Evolutionary conservation across 192 early-diverging fungal species (phyloP), one percentile per base, ranked within the genome.

Genomic region (Coemansia sp.): DNA sequence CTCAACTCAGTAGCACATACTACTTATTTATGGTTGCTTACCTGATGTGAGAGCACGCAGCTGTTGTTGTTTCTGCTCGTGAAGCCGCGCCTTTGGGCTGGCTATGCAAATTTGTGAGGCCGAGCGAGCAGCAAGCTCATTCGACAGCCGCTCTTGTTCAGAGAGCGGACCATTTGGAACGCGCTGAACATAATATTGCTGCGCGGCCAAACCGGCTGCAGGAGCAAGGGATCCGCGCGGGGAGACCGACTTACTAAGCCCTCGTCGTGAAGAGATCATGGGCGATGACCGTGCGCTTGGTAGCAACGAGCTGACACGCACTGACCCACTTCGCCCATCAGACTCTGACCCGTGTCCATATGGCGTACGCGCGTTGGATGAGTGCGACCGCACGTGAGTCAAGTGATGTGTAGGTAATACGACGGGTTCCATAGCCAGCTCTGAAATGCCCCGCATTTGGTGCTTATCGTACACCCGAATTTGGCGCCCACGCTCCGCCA

Each of bases 141-240:
- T 35, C 3, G 39, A 44, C 32, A 49, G 64, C 29, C 32, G 47
- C 40, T 74, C 68, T 2, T 52, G 15, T 35, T 75, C 73, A 13
- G 59, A 30, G 24, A 32, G 68, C 3, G 55, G 5, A 6, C 69
- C 41, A 24, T 52, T 56, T 4, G 65, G 44, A 30, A 73, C 62
- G 12, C 74, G 70, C 59, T 82, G 79, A 5, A 82, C 79, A 53
- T 76, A 65, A 30, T 73, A 82, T 22, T 70, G 70, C 32, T 82
- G 79, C 3, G 70, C 47, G 4, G 65, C 56, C 74, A 75, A 64
- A 2, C 70, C 64, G 0, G 20, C 52, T 27, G 43, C 35, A 7
- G 59, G 59, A 4, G 52, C 58, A 18, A 50, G 11, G 22, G 74
- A 67, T 9, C 61, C 68, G 34, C 61, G 29, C 10, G 74, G 65